Conservation (phyloP, 2,329 filamentous ascomycete genomes). For the Pseudonectria foliicola region DNA sequence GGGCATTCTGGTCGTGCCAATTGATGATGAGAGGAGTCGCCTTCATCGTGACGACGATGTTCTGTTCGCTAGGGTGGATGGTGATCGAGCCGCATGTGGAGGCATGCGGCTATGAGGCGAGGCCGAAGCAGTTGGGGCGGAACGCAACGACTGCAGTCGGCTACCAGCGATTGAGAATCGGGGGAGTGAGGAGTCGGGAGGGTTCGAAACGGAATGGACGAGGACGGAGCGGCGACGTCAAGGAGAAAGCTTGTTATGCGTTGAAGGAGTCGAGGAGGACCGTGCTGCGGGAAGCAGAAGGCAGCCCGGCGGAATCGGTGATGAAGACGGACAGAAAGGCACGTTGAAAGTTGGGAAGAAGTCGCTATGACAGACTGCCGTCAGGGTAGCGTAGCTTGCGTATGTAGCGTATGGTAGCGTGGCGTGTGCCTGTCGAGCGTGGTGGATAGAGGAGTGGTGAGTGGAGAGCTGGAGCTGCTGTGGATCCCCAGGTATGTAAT, state of each 20-base stretch:
- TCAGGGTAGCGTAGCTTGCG: too few species aligned
- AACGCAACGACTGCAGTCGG: conserved; percentile 1
- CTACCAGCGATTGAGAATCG: conserved; percentile 4
- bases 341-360: too few species aligned
- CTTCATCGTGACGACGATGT: conserved; percentile 63
- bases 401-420: too few species aligned
- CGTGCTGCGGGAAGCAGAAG: too few species aligned
- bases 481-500: conserved; percentile 13
- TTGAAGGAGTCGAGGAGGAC: not conserved
- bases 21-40: conserved; percentile 92
- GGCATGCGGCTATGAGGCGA: conserved; percentile 10
- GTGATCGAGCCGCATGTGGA: conserved; percentile 25
- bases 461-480: conserved; percentile 25
- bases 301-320: too few species aligned
- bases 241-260: not conserved
- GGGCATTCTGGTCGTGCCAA: conserved; percentile 96
- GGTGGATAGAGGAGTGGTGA: conserved; percentile 15
- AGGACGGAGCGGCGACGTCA: not conserved
- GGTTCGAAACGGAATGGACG: conserved; percentile 5
- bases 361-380: too few species aligned
- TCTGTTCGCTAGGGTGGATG: conserved; percentile 17
- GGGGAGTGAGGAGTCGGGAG: conserved; percentile 11
- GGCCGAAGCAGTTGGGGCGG: conserved; percentile 2
- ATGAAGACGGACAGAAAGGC: too few species aligned
- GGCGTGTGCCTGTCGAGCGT: conserved; percentile 3